Evolutionary conservation across 768 basidiomycete species (phyloP).

Genomic region (Kondoa subrosea): DNA sequence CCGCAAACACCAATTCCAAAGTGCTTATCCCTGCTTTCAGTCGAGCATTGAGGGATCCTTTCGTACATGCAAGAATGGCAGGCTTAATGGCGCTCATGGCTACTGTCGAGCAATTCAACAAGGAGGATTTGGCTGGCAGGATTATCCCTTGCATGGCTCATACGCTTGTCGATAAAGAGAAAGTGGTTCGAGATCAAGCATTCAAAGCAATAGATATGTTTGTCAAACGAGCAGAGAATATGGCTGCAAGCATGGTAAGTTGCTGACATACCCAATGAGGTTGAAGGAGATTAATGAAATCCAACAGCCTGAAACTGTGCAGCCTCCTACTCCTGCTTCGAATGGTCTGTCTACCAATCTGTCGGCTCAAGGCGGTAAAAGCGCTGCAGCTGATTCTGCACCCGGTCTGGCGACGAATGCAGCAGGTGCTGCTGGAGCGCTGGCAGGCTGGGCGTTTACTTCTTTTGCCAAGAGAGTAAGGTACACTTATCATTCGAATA

Average conservation of each 20-base stretch:
- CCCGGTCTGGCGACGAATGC: slow-evolving; percentile 60
- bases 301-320: slow-evolving; percentile 46
- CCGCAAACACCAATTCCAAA: slow-evolving; percentile 78
- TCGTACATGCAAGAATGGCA: slow-evolving; percentile 82
- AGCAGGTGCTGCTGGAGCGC: slow-evolving; percentile 71
- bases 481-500: background rate
- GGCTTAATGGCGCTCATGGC: slow-evolving; percentile 93
- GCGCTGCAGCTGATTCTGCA: slow-evolving; percentile 27
- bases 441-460: slow-evolving; percentile 93
- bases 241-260: slow-evolving; percentile 67
- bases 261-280: background rate
- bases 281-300: background rate
- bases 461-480: slow-evolving; percentile 65
- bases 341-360: slow-evolving; percentile 18
- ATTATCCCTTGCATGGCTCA: slow-evolving; percentile 73
- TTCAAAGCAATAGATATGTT: slow-evolving; percentile 85
- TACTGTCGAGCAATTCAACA: slow-evolving; percentile 70
- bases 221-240: slow-evolving; percentile 59
- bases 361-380: slow-evolving; percentile 29
- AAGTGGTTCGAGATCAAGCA: slow-evolving; percentile 89
- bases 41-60: slow-evolving; percentile 70
- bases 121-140: slow-evolving; percentile 70
- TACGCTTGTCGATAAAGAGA: slow-evolving; percentile 75
- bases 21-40: slow-evolving; percentile 93
- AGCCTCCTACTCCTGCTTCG: slow-evolving; percentile 24